Conservation (phyloP, 176 grass and related monocot genomes). For the Oryza nivara region DNA sequence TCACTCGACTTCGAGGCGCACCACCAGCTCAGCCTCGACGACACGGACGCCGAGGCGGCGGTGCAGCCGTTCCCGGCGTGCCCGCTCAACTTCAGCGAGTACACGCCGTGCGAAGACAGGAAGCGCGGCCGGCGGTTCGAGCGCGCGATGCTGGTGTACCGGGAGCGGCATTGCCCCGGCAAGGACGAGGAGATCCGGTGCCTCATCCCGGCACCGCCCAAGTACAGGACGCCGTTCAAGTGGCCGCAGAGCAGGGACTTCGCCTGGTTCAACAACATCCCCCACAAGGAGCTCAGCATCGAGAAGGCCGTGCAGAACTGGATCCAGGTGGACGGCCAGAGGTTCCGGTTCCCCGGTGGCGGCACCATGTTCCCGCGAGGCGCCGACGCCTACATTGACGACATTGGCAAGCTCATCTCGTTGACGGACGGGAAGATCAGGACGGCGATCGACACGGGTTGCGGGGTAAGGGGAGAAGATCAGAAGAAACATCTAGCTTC, state of each 20-base stretch:
- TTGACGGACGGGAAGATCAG: conserved; percentile 80
- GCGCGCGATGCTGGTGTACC: conserved; percentile 74
- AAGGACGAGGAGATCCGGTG: conserved; percentile 74
- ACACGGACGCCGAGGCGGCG: not conserved
- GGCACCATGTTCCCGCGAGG: conserved; percentile 88
- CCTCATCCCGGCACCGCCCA: conserved; percentile 79
- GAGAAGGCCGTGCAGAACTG: conserved; percentile 99
- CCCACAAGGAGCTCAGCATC: conserved; percentile 96
- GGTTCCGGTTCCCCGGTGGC: conserved; percentile 89
- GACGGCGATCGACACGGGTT: conserved; percentile 88
- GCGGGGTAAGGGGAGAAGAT: conserved; percentile 61
- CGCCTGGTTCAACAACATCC: conserved; percentile 92
- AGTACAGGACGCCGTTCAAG: conserved; percentile 72
- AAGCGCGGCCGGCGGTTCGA: conserved; percentile 68
- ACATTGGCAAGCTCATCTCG: conserved; percentile 76
- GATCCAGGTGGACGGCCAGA: conserved; percentile 83
- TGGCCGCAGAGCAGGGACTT: conserved; percentile 89
- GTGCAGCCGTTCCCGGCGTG: conserved; percentile 61
- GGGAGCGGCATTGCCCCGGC: conserved; percentile 84
- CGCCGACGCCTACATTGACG: conserved; percentile 85
- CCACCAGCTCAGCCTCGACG: conserved; percentile 60
- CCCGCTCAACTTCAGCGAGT: conserved; percentile 81
- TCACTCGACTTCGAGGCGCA: conserved; percentile 77
- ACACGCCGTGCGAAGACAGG: conserved; percentile 87
- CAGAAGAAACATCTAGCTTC: not conserved